Evolutionary conservation across 75 land plant genomes (phyloP), one percentile per base, ranked within the genome.

Genomic region (Pinus albicaulis): DNA sequence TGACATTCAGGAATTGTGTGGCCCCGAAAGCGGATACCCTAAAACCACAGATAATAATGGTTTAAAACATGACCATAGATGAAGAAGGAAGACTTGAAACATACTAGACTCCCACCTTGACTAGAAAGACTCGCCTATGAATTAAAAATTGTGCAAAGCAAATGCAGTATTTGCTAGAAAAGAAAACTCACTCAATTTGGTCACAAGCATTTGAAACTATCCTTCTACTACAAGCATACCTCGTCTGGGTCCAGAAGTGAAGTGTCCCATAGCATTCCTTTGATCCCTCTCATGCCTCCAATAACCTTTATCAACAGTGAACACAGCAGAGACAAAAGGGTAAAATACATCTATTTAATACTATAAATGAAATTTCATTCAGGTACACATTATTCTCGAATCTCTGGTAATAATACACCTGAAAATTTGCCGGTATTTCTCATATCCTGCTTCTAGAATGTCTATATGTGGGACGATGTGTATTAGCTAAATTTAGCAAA

Each of bases 201-300:
- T 55, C 34, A 66, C 25, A 16, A 66, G 22, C n/a, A 44, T 2
- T 14, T 6, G 44, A 38, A 66, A 34, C 5, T 11, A 22, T 70
- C 19, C 19, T 48, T 8, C 53, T 52, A 31, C 23, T 59, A 16
- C 22, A 71, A n/a, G 56, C 23, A 24, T 70, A 93, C 99, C 95
- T 96, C 99, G 26, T 96, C 99, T 44, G 99, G 88, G 73, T 96
- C 99, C 76, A 96, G 95, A 38, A 96, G 80, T 14, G 99, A 96
- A 38, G 99, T 94, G 77, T 96, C 92, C 98, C 99, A 96, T 57
- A 96, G 76, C 79, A 96, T 83, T 41, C 98, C 99, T 56, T 86
- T 94, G 87, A 96, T 96, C 72, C 99, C 99, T 76, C 99, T 90
- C 99, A 96, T 96, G 57, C 99, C 99, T 76, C 99, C 99, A 71